Conservation (phyloP, 2,329 filamentous ascomycete genomes). For the Cryphonectria radicalis region DNA sequence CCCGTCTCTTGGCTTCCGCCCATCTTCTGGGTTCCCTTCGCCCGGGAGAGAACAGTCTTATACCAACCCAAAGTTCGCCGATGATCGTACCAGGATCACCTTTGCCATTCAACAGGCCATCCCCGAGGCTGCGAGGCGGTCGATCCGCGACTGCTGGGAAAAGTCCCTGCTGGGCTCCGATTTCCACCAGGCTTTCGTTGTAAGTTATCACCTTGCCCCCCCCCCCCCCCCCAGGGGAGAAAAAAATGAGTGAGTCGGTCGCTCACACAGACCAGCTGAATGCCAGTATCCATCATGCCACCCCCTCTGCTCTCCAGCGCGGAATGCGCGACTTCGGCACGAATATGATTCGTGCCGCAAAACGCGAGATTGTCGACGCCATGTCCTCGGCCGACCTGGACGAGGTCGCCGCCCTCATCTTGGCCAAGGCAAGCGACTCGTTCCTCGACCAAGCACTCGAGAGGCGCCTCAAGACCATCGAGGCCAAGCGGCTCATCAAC, state of each 20-base stretch:
- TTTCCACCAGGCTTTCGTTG: conserved; percentile 57
- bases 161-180: conserved; percentile 55
- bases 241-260: background rate
- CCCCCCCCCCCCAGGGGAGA: too few relatives aligned
- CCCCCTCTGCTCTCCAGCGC: conserved; percentile 41
- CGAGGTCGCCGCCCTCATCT: conserved; percentile 47
- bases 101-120: conserved; percentile 47
- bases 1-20: background rate
- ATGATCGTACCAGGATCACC: conserved; percentile 46
- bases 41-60: conserved; percentile 38
- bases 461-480: conserved; percentile 56
- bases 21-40: conserved; percentile 40
- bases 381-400: conserved; percentile 50
- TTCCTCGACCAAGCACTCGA: conserved; percentile 60
- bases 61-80: conserved; percentile 41
- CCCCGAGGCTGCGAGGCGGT: conserved; percentile 52
- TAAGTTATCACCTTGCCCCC: conserved; percentile 42
- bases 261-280: conserved; percentile 46
- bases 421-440: conserved; percentile 50
- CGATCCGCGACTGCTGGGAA: conserved; percentile 55
- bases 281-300: conserved; percentile 51
- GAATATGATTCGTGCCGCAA: conserved; percentile 47
- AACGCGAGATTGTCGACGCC: conserved; percentile 47
- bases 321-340: conserved; percentile 52
- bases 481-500: conserved; percentile 59